phyloP scores from a whole-genome alignment of 2,329 filamentous ascomycete genomes.

The Colletotrichum theobromicola region DNA sequence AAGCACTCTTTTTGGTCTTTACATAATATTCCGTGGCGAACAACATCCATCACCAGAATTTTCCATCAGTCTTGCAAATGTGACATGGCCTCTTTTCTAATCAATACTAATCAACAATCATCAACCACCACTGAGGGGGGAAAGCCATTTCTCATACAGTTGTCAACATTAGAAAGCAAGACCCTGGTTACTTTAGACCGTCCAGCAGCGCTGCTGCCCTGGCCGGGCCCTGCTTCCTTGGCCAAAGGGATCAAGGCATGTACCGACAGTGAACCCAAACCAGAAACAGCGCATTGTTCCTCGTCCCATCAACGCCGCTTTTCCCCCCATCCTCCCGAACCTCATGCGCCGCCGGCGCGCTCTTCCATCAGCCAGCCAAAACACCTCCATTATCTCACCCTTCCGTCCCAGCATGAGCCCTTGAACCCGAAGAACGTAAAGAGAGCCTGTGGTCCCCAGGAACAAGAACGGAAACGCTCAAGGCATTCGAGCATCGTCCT shows the following conservation, averaged over 20 bases:
- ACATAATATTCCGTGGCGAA: slow-evolving; percentile 19
- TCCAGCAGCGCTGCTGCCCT: neutral
- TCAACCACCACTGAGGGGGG: neutral
- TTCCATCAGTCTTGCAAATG: neutral
- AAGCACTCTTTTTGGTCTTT: neutral
- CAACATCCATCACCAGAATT: neutral
- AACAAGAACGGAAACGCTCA: neutral
- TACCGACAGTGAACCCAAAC: slow-evolving; percentile 9
- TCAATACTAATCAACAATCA: neutral
- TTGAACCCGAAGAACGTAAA: neutral
- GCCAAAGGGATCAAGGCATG: neutral
- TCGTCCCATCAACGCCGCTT: slow-evolving; percentile 17
- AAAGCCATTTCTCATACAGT: neutral
- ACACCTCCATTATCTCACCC: neutral
- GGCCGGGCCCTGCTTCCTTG: slow-evolving; percentile 4
- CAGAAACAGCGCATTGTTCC: slow-evolving; percentile 22
- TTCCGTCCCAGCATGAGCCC: neutral
- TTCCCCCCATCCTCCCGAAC: neutral
- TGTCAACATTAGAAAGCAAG: neutral
- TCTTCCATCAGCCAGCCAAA: neutral
- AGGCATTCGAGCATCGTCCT: neutral
- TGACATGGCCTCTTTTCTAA: neutral
- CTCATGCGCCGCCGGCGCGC: slow-evolving; percentile 2
- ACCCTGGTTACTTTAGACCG: neutral
- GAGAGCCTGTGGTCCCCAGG: neutral